A percentile compares a stretch with the other conserved stretches of the same genome.
phyloP scores from a whole-genome alignment of 805 yeast genomes.

The Pichia californica region DNA sequence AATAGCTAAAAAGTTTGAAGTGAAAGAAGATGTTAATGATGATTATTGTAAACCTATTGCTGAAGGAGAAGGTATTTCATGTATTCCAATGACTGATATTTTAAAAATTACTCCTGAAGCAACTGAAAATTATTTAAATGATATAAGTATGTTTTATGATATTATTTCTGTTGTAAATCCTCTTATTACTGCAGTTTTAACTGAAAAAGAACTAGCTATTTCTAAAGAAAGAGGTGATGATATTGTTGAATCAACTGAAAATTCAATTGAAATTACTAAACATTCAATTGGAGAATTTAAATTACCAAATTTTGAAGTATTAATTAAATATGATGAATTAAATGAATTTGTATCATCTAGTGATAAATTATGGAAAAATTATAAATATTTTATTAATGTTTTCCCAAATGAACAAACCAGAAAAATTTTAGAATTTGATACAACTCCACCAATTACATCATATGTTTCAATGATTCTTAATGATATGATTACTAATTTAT shows the following conservation, averaged over 20 bases:
- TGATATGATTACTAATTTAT: conserved; percentile 68
- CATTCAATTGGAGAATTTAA: conserved; percentile 21
- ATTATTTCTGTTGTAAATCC: conserved; percentile 18
- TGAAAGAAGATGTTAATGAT: conserved; percentile 4
- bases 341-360: conserved; percentile 37
- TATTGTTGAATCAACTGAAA: conserved; percentile 10
- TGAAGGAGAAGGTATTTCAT: conserved; percentile 6
- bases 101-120: conserved; percentile 36
- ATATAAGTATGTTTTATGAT: conserved; percentile 34
- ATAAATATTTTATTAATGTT: conserved; percentile 56
- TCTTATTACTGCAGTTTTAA: conserved; percentile 12
- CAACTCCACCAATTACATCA: conserved; percentile 51
- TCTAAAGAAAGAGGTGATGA: conserved; percentile 3
- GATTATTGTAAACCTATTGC: conserved; percentile 36
- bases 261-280: conserved; percentile 10
- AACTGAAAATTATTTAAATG: conserved; percentile 37
- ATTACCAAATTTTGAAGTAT: conserved; percentile 32
- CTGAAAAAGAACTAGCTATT: conserved; percentile 5
- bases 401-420: conserved; percentile 40
- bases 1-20: conserved; percentile 30
- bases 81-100: conserved; percentile 1
- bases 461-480: conserved; percentile 59
- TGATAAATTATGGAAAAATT: conserved; percentile 62
- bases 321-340: conserved; percentile 27
- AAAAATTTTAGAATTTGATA: conserved; percentile 41